Conservation (phyloP, 345 rosid species). For the Gynandropsis gynandra region DNA sequence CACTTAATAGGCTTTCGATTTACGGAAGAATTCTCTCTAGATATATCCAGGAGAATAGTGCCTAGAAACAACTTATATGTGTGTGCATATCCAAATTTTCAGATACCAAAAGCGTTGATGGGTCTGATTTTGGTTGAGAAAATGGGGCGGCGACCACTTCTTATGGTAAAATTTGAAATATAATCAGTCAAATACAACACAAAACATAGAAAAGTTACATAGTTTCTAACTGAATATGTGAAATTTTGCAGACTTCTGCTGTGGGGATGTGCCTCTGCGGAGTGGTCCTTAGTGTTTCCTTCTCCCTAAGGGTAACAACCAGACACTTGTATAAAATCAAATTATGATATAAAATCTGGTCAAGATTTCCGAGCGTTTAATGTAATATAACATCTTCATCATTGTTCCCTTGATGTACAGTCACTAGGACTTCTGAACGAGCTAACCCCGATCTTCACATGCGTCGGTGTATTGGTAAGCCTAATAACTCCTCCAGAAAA, state of each 20-base stretch:
- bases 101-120: conserved; percentile 31
- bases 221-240: neutral
- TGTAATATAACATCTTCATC: neutral
- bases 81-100: neutral
- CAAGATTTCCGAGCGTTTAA: neutral
- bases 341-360: neutral
- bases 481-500: too few species aligned
- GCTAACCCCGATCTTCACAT: conserved; percentile 31
- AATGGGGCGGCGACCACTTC: conserved; percentile 32
- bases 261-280: conserved; percentile 35
- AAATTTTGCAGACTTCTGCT: conserved; percentile 36
- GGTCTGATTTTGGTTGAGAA: conserved; percentile 31
- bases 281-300: conserved; percentile 38
- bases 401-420: conserved; percentile 16
- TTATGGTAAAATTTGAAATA: conserved; percentile 25
- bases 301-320: conserved; percentile 43
- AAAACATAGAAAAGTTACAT: too few species aligned
- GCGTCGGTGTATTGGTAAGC: conserved; percentile 29
- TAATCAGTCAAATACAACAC: too few species aligned
- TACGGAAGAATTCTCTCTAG: neutral
- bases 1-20: neutral
- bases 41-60: neutral
- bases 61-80: neutral
- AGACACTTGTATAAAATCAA: neutral
- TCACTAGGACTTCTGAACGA: conserved; percentile 20